Evolutionary conservation across 2,329 filamentous ascomycete genomes (phyloP), one percentile per base, ranked within the genome.

Genomic region (Scytalidium lignicola): DNA sequence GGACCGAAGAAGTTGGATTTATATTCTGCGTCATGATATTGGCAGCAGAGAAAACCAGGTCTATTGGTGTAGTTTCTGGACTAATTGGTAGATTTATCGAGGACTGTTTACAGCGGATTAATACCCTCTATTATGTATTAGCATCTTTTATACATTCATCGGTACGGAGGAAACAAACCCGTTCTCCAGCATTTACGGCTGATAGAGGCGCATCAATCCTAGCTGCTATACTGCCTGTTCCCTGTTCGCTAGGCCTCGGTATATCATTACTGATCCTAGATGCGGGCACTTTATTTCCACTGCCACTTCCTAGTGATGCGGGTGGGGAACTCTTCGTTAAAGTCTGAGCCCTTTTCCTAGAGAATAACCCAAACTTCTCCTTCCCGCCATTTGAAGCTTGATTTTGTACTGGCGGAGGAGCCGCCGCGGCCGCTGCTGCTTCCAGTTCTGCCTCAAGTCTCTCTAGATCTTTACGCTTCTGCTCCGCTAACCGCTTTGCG

Each of bases 151-250:
- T 28, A 53, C 46, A 51, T 41, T 23, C 46, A 44, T 43, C 8
- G 17, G n/a, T n/a, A 28, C 8, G 23, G 19, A 13, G n/a, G 5
- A 20, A 57, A 72, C 82, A 74, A 68, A 87, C 84, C 58, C 90
- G 76, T 62, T 91, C 87, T 42, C 84, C 85, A 53, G 86, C 80
- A 69, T 95, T 95, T 51, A 86, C 85, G 13, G 88, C 88, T 47
- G 89, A 90, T 9, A 85, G 74, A 1, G 90, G 90, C 19, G 88
- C 88, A 71, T 95, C 89, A 41, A 76, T 51, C 12, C 44, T 52
- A 1, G 53, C 53, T 12, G 49, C 44, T 40, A 51, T 49, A 8
- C 22, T 22, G 29, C 8, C 40, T 41, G 32, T 50, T 12, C 28
- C 28, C 22, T 19, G 47, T 15, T 54, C 48, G 9, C 37, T 26